A percentile compares a stretch with the other conserved stretches of the same genome.
Conservation (phyloP, 164 flowering plant species). For the grape (Vitis vinifera) region DNA sequence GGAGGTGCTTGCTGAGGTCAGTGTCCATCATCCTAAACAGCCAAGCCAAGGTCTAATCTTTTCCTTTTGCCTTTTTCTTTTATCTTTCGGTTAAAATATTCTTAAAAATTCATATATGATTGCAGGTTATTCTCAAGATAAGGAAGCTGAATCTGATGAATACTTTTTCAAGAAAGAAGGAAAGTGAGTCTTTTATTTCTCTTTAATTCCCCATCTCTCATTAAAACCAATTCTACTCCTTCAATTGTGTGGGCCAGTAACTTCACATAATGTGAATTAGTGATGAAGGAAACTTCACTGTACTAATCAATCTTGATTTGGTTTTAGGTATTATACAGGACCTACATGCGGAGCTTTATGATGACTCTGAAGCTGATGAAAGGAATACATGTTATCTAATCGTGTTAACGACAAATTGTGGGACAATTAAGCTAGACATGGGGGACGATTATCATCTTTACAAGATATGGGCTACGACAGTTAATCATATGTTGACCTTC, state of each 20-base stretch:
- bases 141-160: constrained; percentile 54
- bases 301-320: background rate
- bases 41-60: constrained; percentile 60
- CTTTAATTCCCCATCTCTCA: background rate
- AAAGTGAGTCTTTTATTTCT: constrained; percentile 44
- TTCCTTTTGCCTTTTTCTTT: background rate
- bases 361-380: constrained; percentile 43
- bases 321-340: constrained; percentile 57
- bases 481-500: constrained; percentile 70
- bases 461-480: constrained; percentile 67
- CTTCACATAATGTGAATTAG: no score
- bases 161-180: constrained; percentile 49
- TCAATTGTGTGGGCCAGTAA: no score
- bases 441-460: constrained; percentile 54
- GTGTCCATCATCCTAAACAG: constrained; percentile 54
- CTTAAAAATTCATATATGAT: no score
- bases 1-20: constrained; percentile 48
- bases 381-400: constrained; percentile 52
- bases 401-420: constrained; percentile 62
- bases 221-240: background rate
- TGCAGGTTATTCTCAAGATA: constrained; percentile 62
- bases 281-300: background rate
- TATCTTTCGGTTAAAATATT: no score
- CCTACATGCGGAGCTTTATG: constrained; percentile 61
- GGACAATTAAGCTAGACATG: constrained; percentile 82